These are phyloP conservation scores for Hibiscus syriacus DNA, from an alignment of 345 rosid genomes.

Conservation along the genomic window DNA sequence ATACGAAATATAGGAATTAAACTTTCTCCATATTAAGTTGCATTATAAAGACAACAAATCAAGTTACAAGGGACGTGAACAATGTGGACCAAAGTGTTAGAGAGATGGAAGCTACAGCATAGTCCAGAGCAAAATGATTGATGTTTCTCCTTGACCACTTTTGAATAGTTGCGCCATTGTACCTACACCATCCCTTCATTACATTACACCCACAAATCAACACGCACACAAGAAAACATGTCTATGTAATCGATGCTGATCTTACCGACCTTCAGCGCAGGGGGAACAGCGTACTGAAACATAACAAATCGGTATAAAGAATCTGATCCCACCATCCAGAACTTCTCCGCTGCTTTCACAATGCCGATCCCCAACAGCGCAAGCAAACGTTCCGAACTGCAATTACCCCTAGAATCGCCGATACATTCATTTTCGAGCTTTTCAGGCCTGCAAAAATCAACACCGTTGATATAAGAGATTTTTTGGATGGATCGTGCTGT, in stretches of 20 bases:
- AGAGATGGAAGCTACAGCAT: constrained; percentile 45
- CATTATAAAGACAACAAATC: too few species aligned
- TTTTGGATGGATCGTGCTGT: too few species aligned
- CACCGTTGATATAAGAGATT: too few species aligned
- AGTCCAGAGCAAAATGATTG: constrained; percentile 60
- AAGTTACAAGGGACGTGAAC: constrained; percentile 56
- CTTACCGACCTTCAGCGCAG: constrained; percentile 44
- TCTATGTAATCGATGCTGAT: neutral
- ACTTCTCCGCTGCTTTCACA: constrained; percentile 24
- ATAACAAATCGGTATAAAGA: constrained; percentile 40
- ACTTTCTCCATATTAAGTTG: too few species aligned
- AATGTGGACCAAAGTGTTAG: constrained; percentile 57
- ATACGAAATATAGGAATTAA: too few species aligned
- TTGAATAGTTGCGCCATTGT: constrained; percentile 56
- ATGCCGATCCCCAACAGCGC: constrained; percentile 26
- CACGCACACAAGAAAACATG: too few species aligned
- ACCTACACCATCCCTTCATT: constrained; percentile 23
- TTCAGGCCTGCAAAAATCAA: constrained; percentile 30
- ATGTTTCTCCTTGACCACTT: constrained; percentile 52
- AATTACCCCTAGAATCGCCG: constrained; percentile 26
- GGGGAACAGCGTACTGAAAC: constrained; percentile 48
- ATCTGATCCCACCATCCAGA: constrained; percentile 30
- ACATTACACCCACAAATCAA: too few species aligned
- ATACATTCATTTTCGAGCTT: constrained; percentile 19
- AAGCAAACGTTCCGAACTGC: constrained; percentile 25